Base-by-base conservation (phyloP, 192 early-diverging fungal species). In the Coemansia sp. region DNA sequence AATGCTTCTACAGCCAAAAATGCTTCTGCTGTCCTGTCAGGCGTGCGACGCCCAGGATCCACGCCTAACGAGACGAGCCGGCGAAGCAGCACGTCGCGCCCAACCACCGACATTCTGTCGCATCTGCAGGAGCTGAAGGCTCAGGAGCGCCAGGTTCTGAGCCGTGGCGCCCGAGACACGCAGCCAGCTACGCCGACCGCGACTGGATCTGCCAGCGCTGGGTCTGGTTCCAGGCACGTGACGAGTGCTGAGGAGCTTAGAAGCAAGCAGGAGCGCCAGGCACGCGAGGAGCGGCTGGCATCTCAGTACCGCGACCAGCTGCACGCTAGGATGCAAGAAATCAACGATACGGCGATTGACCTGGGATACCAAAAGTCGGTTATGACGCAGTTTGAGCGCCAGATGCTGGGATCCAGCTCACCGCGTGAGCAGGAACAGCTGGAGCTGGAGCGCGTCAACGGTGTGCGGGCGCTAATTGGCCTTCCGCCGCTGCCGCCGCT, bases 51-150 rank as follows among this genome's bases (percentile, higher is more conserved):
- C 1, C 57, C 58, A 7, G 23, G 56, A 14, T 46, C 58, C 4
- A 47, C 46, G 3, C 51, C 64, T 6, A 54, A 48, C 18, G 68
- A 56, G 20, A 42, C 61, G 38, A 58, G 65, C 28, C 64, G 73
- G 25, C 68, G 69, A 18, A 63, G 53, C 58, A 74, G 63, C 48
- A 48, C 65, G 1, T 47, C 69, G 21, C 63, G 66, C 1, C 54
- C 72, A 6, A 37, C 66, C 1, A 66, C 78, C 11, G 78, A 81
- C 38, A 81, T 81, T 15, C 57, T 81, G 42, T 61, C 69, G 21
- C 78, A 81, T 23, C 48, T 81, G 24, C 71, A 81, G 36, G 72
- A 71, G 52, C 63, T 81, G 15, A 81, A 81, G 63, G 78, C 44
- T 23, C 63, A 75, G 56, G 78, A 81, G 65, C 53, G 60, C 12